These are phyloP conservation scores for Scheffersomyces stipitis DNA, from an alignment of 805 yeast genomes.

Conservation along the genomic window DNA sequence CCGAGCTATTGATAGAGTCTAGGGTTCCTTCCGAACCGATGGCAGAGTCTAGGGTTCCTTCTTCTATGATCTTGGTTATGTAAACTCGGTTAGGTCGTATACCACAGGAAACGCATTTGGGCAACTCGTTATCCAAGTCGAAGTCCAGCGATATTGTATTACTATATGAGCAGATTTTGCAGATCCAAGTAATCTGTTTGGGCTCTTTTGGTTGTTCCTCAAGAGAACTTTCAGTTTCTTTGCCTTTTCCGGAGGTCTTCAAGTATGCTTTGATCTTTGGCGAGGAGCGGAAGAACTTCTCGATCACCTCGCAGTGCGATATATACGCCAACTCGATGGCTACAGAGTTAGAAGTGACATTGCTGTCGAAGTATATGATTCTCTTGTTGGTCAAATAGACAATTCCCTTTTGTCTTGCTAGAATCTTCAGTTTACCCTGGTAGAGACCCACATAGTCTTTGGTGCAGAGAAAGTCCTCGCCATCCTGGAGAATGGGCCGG, in stretches of 20 bases:
- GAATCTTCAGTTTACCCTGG: slow-evolving; percentile 68
- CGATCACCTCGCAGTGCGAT: slow-evolving; percentile 35
- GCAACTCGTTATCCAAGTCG: slow-evolving; percentile 21
- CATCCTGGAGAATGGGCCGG: slow-evolving; percentile 35
- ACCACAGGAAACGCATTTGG: slow-evolving; percentile 42
- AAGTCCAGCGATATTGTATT: slow-evolving; percentile 37
- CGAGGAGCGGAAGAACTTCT: slow-evolving; percentile 70
- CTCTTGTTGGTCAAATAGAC: slow-evolving; percentile 73
- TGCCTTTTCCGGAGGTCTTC: slow-evolving; percentile 3
- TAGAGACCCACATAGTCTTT: slow-evolving; percentile 65
- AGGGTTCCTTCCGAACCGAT: background rate
- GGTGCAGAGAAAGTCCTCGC: slow-evolving; percentile 34
- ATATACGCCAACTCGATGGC: slow-evolving; percentile 47
- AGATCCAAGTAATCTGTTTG: slow-evolving; percentile 57
- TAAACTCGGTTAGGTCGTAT: slow-evolving; percentile 18
- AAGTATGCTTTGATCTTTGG: slow-evolving; percentile 61
- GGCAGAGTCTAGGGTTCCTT: background rate
- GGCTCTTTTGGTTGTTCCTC: background rate
- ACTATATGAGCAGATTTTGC: slow-evolving; percentile 83
- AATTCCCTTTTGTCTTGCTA: slow-evolving; percentile 70
- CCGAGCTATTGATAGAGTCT: background rate
- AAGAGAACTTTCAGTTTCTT: background rate
- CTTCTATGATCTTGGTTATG: slow-evolving; percentile 11
- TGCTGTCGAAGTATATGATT: slow-evolving; percentile 68
- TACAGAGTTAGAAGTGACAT: slow-evolving; percentile 43